Percentiles rank a stretch among this genome's conserved stretches.
Evolutionary conservation across 495 filamentous ascomycete genomes (phyloP).

Genomic region (Geopyxis carbonaria): DNA sequence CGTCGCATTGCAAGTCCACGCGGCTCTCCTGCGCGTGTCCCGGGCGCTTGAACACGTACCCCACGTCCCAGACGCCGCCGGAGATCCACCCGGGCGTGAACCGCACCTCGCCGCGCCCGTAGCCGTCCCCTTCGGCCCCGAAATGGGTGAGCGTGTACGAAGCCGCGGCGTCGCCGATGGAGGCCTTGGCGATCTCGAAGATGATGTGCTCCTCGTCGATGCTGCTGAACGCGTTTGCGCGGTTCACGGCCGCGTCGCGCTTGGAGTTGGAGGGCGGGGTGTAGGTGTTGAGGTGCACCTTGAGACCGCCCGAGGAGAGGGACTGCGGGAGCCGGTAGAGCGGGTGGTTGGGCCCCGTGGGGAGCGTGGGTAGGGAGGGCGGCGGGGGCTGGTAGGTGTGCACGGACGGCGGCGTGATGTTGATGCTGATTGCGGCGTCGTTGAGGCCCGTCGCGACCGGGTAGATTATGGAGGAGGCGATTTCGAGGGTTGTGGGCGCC

Average conservation of each 20-base stretch:
- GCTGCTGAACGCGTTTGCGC: constrained; percentile 6
- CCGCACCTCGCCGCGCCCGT: constrained; percentile 13
- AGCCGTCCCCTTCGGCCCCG: constrained; percentile 13
- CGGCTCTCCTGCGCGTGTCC: constrained; percentile 10
- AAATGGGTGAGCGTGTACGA: constrained; percentile 18
- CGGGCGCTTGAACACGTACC: constrained; percentile 14
- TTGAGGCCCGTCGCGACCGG: constrained; percentile 7
- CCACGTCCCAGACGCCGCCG: constrained; percentile 14
- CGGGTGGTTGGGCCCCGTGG: constrained; percentile 17
- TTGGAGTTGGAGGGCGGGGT: constrained; percentile 5
- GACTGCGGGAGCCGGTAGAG: constrained; percentile 23
- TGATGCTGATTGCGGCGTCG: constrained; percentile 14
- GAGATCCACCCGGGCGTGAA: constrained; percentile 15
- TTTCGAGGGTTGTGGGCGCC: constrained; percentile 15
- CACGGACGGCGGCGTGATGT: constrained; percentile 15
- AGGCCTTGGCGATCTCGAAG: constrained; percentile 20
- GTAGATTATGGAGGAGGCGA: constrained; percentile 21
- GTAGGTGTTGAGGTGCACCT: constrained; percentile 21
- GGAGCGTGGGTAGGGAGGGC: constrained; percentile 3
- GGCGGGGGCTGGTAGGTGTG: constrained; percentile 5
- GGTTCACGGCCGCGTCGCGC: neutral
- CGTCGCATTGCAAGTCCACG: constrained; percentile 14
- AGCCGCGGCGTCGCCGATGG: constrained; percentile 10
- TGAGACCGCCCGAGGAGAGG: constrained; percentile 21
- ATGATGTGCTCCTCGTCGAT: constrained; percentile 21